phyloP scores from a whole-genome alignment of 345 rosid species.

The Eucalyptus camaldulensis region DNA sequence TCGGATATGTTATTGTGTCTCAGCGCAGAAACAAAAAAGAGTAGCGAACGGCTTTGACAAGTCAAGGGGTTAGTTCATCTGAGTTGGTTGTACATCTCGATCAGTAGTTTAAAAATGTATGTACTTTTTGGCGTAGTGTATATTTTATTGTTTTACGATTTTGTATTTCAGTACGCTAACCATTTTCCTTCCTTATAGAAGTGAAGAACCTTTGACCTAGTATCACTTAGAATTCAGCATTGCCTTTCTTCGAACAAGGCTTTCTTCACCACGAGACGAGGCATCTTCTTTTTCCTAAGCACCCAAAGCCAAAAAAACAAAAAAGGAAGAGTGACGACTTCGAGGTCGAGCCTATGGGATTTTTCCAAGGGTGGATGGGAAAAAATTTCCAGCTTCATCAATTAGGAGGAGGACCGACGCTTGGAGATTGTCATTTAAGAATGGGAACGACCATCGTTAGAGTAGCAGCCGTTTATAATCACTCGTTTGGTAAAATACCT shows the following conservation, averaged over 20 bases:
- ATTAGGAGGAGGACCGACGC: neutral
- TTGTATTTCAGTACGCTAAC: too few species aligned
- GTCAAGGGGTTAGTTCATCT: slow-evolving; percentile 16
- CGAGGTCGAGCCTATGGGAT: neutral
- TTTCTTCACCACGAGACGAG: neutral
- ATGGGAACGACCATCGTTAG: neutral
- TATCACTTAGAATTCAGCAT: too few species aligned
- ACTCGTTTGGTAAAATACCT: too few species aligned
- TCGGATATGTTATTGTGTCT: neutral
- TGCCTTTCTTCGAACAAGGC: neutral
- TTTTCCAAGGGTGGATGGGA: neutral
- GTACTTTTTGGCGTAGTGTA: too few species aligned
- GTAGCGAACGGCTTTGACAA: neutral
- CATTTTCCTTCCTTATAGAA: too few species aligned
- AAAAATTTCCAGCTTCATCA: neutral
- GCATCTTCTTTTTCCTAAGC: neutral
- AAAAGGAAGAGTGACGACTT: neutral
- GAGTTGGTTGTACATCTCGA: slow-evolving; percentile 53
- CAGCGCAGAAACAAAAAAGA: neutral
- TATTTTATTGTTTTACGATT: too few species aligned
- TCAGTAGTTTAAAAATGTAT: slow-evolving; percentile 10
- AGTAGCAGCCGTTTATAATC: too few species aligned
- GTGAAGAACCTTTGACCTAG: too few species aligned
- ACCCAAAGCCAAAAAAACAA: neutral
- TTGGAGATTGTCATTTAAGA: neutral